phyloP scores from a whole-genome alignment of 495 filamentous ascomycete species.

The Aspergillus heteromorphus region DNA sequence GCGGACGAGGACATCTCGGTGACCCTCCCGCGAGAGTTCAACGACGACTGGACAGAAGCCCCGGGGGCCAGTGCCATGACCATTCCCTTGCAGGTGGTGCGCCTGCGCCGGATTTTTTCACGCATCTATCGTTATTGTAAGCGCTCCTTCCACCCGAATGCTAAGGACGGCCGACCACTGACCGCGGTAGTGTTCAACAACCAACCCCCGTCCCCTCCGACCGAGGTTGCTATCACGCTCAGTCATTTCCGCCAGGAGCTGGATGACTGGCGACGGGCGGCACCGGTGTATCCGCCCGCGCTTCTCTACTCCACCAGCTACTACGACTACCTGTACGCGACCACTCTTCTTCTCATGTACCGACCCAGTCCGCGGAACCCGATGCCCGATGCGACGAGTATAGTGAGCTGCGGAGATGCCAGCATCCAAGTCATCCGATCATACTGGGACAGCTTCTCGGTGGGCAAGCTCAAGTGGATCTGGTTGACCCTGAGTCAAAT shows the following conservation, averaged over 20 bases:
- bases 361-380: conserved; percentile 46
- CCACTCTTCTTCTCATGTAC: conserved; percentile 47
- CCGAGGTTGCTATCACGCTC: conserved; percentile 31
- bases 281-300: conserved; percentile 36
- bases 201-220: conserved; percentile 28
- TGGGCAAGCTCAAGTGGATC: conserved; percentile 50
- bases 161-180: background rate
- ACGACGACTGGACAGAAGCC: conserved; percentile 39
- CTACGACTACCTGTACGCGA: conserved; percentile 49
- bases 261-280: conserved; percentile 40
- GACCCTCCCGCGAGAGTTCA: conserved; percentile 38
- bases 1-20: conserved; percentile 48
- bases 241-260: conserved; percentile 44
- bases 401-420: conserved; percentile 45
- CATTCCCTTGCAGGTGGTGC: conserved; percentile 45
- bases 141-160: conserved; percentile 2
- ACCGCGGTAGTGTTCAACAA: conserved; percentile 39
- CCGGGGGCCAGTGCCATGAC: conserved; percentile 40
- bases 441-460: conserved; percentile 45
- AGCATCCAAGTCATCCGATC: conserved; percentile 46
- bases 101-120: conserved; percentile 45
- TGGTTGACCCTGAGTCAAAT: conserved; percentile 50
- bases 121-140: conserved; percentile 43
- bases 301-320: conserved; percentile 45
- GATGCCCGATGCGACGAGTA: conserved; percentile 36